Evolutionary conservation across 2,329 filamentous ascomycete species (phyloP).

Genomic region (Lecanicillium sp.): DNA sequence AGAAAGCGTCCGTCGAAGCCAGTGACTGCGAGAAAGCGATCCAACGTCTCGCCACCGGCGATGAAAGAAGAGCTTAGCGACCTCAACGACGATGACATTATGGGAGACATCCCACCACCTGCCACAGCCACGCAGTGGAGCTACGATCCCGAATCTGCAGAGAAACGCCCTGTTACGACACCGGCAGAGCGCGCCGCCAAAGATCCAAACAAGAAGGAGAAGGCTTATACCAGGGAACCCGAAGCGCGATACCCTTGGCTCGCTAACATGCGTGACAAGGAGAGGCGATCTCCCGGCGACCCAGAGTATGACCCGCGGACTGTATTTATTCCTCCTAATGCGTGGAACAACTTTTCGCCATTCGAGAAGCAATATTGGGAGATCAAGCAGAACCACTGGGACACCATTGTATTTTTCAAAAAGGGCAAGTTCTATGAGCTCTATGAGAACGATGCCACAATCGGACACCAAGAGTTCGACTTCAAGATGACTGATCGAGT

Average conservation of each 20-base stretch:
- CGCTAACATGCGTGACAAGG: conserved; percentile 75
- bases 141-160: conserved; percentile 42
- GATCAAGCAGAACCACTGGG: conserved; percentile 97
- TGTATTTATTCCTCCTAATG: conserved; percentile 77
- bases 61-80: conserved; percentile 31
- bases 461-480: conserved; percentile 94
- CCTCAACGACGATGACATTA: conserved; percentile 45
- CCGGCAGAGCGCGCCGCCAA: conserved; percentile 21
- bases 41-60: conserved; percentile 40
- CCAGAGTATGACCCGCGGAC: conserved; percentile 88
- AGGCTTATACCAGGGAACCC: conserved; percentile 74
- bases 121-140: conserved; percentile 82
- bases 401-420: conserved; percentile 98
- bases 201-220: conserved; percentile 42
- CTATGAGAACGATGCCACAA: conserved; percentile 94
- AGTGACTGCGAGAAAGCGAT: conserved; percentile 52
- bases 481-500: conserved; percentile 95
- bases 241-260: conserved; percentile 88
- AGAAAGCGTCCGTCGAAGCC: conserved; percentile 59
- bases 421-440: conserved; percentile 99
- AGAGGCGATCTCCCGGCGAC: conserved; percentile 68
- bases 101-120: conserved; percentile 48
- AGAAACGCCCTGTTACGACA: conserved; percentile 27
- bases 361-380: conserved; percentile 99
- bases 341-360: conserved; percentile 77